A percentile compares a stretch with the other conserved stretches of the same genome.
phyloP scores from a whole-genome alignment of 768 basidiomycete species.

The Boletellus emodensis region DNA sequence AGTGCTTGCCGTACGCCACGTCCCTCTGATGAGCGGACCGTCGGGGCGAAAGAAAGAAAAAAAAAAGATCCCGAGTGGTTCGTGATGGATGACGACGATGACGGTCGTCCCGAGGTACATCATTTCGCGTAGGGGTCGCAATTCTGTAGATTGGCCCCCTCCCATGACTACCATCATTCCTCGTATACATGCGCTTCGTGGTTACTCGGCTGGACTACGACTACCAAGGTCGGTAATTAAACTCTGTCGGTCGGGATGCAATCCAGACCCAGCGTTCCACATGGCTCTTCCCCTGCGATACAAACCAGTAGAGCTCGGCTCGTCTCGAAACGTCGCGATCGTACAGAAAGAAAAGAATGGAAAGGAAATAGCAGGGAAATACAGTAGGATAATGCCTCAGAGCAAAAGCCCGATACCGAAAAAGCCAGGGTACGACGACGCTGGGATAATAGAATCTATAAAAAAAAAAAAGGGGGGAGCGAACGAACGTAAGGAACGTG shows the following conservation, averaged over 20 bases:
- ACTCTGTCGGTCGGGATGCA: slow-evolving; percentile 6
- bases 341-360: not conserved
- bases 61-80: too few relatives aligned
- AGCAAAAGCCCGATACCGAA: not conserved
- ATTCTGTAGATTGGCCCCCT: not conserved
- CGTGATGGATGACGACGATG: too few relatives aligned
- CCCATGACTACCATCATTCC: slow-evolving; percentile 18
- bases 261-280: not conserved
- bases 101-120: not conserved
- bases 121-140: not conserved
- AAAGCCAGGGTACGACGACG: slow-evolving; percentile 4
- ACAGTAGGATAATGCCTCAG: slow-evolving; percentile 16
- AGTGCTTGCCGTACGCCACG: too few relatives aligned
- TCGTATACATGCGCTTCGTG: too few relatives aligned
- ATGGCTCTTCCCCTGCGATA: not conserved
- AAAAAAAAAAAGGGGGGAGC: slow-evolving; percentile 8
- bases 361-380: not conserved
- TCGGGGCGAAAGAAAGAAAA: too few relatives aligned
- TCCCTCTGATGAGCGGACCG: too few relatives aligned
- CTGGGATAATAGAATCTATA: slow-evolving; percentile 15
- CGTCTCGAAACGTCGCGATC: slow-evolving; percentile 4
- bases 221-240: slow-evolving; percentile 8
- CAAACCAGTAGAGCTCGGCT: not conserved
- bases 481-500: slow-evolving; percentile 7
- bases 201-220: slow-evolving; percentile 5